These are phyloP conservation scores for Kalmanozyma brasiliensis DNA, from an alignment of 1,284 basidiomycete species.

Conservation along the genomic window DNA sequence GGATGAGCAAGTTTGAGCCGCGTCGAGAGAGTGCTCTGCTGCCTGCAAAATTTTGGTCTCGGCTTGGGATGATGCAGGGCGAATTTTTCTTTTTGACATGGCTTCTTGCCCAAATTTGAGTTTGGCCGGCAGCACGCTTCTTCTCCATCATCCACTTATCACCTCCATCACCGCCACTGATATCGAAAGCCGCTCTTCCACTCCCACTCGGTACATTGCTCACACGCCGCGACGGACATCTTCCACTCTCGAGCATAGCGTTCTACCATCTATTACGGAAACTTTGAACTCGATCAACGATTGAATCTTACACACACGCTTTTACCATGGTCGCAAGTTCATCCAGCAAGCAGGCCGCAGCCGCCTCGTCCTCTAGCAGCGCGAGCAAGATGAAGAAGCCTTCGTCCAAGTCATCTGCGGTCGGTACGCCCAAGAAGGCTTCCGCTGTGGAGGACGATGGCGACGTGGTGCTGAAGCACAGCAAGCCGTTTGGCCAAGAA, in stretches of 20 bases:
- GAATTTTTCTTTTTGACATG: conserved; percentile 1
- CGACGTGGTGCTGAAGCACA: conserved; percentile 29
- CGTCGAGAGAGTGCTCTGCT: too few relatives aligned
- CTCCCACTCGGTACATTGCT: too few relatives aligned
- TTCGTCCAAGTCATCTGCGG: conserved; percentile 19
- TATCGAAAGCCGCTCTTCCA: too few relatives aligned
- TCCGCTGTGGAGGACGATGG: background rate
- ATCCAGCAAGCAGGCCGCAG: conserved; percentile 24
- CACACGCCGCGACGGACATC: too few relatives aligned
- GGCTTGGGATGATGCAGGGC: background rate
- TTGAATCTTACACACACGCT: background rate
- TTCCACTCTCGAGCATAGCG: too few relatives aligned
- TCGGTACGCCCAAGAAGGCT: conserved; percentile 11
- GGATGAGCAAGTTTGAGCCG: background rate
- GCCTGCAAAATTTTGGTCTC: background rate
- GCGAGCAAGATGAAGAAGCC: conserved; percentile 17
- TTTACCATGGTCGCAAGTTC: conserved; percentile 27
- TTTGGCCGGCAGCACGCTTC: background rate
- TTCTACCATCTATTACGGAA: too few relatives aligned
- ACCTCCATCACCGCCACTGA: too few relatives aligned
- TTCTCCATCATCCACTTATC: background rate
- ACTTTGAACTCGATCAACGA: too few relatives aligned
- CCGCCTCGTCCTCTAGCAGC: conserved; percentile 8
- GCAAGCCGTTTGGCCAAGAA: conserved; percentile 49
- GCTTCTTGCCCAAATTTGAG: background rate